Evolutionary conservation across 371 early-diverging fungal species (phyloP), one percentile per base, ranked within the genome.

Genomic region (Mucor indicus): DNA sequence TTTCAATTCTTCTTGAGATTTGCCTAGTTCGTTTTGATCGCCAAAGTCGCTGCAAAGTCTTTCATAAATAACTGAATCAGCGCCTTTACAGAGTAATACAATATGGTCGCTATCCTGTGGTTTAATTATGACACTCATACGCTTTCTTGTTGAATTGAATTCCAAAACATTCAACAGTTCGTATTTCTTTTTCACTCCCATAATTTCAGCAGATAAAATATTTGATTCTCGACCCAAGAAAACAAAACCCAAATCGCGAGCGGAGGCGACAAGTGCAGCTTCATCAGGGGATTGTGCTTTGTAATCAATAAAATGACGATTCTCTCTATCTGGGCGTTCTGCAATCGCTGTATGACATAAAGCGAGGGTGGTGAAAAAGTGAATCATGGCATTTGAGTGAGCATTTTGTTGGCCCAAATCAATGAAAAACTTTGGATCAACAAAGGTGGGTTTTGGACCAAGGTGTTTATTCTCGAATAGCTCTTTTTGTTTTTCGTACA

Each of bases 271-370:
- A 37, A 97, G 68, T 0, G 96, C 96, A 48, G 85, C 89, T 64
- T 98, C 98, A 58, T 98, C 98, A 2, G 98, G 98, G 2, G 93
- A 93, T 6, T 92, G 83, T 0, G 93, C 91, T 62, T 94, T 91
- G 68, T 92, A 96, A 39, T 67, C 77, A 37, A 84, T 63, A 9
- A 65, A 57, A 44, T 70, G 67, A 11, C 67, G 58, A 33, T 79
- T 72, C 1, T 63, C 53, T 30, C 68, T 58, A 36, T 72, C 75
- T 22, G 72, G 68, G 6, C 68, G 41, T 41, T 78, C 77, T 0
- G 87, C 87, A 53, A 94, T 87, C 22, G 89, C 95, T 2, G 93
- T 92, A 55, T 98, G 96, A 60, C 98, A 98, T 7, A 96, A 77
- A 0, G 94, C 87, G 30, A 98, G 68, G 10, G 94, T 73, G n/a